A percentile compares a stretch with the other conserved stretches of the same genome.
phyloP scores from a whole-genome alignment of 2,329 filamentous ascomycete species.

The Canariomyces notabilis region DNA sequence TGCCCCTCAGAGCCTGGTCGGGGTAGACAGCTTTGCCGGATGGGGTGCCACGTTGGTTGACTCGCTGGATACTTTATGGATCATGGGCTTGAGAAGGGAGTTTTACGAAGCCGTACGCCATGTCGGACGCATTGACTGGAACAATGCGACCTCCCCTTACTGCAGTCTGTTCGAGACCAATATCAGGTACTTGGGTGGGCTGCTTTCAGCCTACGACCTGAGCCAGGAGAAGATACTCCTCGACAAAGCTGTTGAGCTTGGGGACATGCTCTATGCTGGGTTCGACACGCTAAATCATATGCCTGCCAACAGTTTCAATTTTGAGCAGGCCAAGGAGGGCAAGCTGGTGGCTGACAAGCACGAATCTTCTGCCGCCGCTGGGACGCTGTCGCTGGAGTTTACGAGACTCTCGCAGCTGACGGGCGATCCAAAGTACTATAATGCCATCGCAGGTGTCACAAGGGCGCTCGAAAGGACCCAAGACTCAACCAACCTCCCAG shows the following conservation, averaged over 20 bases:
- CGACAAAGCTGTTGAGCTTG: constrained; percentile 48
- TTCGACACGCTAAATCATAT: constrained; percentile 53
- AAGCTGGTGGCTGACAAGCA: constrained; percentile 32
- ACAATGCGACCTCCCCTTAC: constrained; percentile 38
- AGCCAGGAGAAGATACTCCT: constrained; percentile 43
- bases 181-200: constrained; percentile 49
- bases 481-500: constrained; percentile 61
- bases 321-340: constrained; percentile 35
- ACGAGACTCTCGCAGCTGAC: constrained; percentile 70
- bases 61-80: constrained; percentile 53
- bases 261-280: constrained; percentile 47
- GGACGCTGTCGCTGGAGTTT: constrained; percentile 69
- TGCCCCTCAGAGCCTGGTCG: constrained; percentile 43
- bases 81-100: constrained; percentile 54
- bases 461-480: constrained; percentile 61
- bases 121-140: constrained; percentile 52
- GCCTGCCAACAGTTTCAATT: constrained; percentile 45
- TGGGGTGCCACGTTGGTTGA: constrained; percentile 58
- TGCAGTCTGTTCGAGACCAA: constrained; percentile 62
- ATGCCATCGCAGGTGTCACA: constrained; percentile 66
- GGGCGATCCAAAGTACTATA: constrained; percentile 64
- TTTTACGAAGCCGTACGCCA: constrained; percentile 48
- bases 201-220: constrained; percentile 49
- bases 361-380: constrained; percentile 45
- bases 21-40: constrained; percentile 45